Percentiles rank a stretch among this genome's conserved stretches.
These are phyloP conservation scores for Physaria fendleri DNA, from an alignment of 345 rosid species.

Conservation along the genomic window DNA sequence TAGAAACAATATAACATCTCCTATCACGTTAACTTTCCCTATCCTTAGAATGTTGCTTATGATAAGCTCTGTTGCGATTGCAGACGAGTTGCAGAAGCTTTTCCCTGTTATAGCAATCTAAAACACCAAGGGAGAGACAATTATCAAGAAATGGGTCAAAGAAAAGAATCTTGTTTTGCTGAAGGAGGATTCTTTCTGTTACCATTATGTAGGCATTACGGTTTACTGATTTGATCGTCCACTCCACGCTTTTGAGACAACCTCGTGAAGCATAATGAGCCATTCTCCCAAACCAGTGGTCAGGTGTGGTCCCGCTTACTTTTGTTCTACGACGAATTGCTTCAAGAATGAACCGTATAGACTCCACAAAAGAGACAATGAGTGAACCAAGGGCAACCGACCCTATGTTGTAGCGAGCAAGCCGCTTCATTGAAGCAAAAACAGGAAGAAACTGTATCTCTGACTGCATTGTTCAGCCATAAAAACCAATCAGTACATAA, in stretches of 20 bases:
- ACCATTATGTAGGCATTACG: conserved; percentile 99
- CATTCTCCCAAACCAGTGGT: conserved; percentile 55
- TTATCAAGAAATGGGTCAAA: conserved; percentile 3
- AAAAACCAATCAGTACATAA: not conserved
- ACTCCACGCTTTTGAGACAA: conserved; percentile 56
- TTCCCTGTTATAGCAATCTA: conserved; percentile 93
- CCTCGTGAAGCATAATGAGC: conserved; percentile 53
- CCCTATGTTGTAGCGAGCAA: conserved; percentile 77
- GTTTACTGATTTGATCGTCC: conserved; percentile 80
- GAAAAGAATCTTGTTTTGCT: not conserved
- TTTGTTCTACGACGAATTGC: conserved; percentile 77
- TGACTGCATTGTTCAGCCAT: conserved; percentile 48
- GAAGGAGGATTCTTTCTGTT: not conserved
- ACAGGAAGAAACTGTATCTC: conserved; percentile 95
- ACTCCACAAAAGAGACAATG: conserved; percentile 79
- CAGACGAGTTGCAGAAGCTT: conserved; percentile 82
- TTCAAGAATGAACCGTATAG: conserved; percentile 83
- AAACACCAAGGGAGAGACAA: not conserved
- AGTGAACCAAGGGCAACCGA: conserved; percentile 95
- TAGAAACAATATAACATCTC: conserved; percentile 82
- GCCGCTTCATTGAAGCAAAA: conserved; percentile 88
- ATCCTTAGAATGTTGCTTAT: conserved; percentile 77
- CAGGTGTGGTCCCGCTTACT: conserved; percentile 44
- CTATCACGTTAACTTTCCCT: conserved; percentile 90
- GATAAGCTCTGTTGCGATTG: conserved; percentile 81